Conservation (phyloP, 306 rosid genomes). For the Glycyrrhiza uralensis region DNA sequence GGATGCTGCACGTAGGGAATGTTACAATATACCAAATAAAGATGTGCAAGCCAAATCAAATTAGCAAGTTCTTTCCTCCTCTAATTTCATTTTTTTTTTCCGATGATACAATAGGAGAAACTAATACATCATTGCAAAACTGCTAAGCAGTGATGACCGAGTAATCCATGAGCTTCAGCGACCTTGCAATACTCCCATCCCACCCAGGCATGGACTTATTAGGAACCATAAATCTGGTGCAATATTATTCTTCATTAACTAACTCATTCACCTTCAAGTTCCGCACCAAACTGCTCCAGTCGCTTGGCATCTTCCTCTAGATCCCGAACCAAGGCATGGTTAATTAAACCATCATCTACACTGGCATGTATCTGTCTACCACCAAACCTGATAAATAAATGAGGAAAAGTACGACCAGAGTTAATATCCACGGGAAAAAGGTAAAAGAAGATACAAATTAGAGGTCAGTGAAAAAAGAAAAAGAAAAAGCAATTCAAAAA, state of each 20-base stretch:
- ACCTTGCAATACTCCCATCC: constrained; percentile 8
- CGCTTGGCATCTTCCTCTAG: constrained; percentile 65
- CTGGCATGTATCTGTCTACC: constrained; percentile 90
- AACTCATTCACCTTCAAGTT: constrained; percentile 78
- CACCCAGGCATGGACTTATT: not conserved
- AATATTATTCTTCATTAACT: not conserved
- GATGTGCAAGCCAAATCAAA: constrained; percentile 15
- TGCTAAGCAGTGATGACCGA: not conserved
- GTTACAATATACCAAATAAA: constrained; percentile 10
- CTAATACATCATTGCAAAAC: constrained; percentile 21
- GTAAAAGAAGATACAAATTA: not conserved
- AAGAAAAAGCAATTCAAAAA: not conserved
- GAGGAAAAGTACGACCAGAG: not conserved
- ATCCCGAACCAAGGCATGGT: constrained; percentile 74
- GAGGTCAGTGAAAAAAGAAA: not conserved
- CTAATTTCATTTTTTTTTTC: not conserved
- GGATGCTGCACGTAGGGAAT: not conserved
- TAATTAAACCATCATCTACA: constrained; percentile 75
- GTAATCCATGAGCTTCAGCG: constrained; percentile 16
- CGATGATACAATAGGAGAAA: constrained; percentile 19
- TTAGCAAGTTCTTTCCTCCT: constrained; percentile 12
- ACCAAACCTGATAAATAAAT: constrained; percentile 65
- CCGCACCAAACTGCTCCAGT: constrained; percentile 83
- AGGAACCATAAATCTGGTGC: constrained; percentile 5
- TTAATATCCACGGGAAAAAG: not conserved